A percentile compares a stretch with the other conserved stretches of the same genome.
phyloP scores from a whole-genome alignment of 2,329 filamentous ascomycete genomes.

The Blastomyces percursus region DNA sequence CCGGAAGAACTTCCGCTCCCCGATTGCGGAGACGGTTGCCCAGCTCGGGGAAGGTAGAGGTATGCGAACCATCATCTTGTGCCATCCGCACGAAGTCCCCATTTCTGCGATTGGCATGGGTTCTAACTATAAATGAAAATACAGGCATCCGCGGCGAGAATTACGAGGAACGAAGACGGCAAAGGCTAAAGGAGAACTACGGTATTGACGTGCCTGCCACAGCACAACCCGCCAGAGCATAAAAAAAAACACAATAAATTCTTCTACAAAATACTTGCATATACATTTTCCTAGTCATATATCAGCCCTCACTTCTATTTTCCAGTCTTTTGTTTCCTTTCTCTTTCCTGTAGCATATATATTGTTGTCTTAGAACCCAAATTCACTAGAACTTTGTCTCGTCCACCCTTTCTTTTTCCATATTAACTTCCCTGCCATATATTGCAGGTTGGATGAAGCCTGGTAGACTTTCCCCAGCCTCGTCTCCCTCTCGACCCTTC shows the following conservation, averaged over 20 bases:
- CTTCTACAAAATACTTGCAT: slow-evolving; percentile 2
- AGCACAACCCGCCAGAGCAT: slow-evolving; percentile 38
- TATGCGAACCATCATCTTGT: slow-evolving; percentile 33
- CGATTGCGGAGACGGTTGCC: slow-evolving; percentile 66
- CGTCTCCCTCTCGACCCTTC: background rate
- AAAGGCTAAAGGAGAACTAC: slow-evolving; percentile 76
- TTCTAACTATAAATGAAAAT: slow-evolving; percentile 10
- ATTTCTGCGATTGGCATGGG: background rate
- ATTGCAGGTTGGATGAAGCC: background rate
- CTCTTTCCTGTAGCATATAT: slow-evolving; percentile 5
- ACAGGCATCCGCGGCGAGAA: slow-evolving; percentile 69
- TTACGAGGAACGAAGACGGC: slow-evolving; percentile 71
- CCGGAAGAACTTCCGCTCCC: slow-evolving; percentile 61
- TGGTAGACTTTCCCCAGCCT: background rate
- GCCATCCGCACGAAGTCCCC: background rate
- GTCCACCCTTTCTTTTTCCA: background rate
- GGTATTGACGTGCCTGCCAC: slow-evolving; percentile 68
- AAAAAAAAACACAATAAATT: slow-evolving; percentile 16
- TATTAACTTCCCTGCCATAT: background rate
- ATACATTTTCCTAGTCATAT: slow-evolving; percentile 5
- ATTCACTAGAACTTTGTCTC: background rate
- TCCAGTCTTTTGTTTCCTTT: slow-evolving; percentile 15
- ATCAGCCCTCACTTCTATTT: slow-evolving; percentile 8
- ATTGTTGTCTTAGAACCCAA: background rate
- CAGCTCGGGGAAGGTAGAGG: slow-evolving; percentile 81